Conservation (phyloP, 208 protist species). For the Leishmania martiniquensis region DNA sequence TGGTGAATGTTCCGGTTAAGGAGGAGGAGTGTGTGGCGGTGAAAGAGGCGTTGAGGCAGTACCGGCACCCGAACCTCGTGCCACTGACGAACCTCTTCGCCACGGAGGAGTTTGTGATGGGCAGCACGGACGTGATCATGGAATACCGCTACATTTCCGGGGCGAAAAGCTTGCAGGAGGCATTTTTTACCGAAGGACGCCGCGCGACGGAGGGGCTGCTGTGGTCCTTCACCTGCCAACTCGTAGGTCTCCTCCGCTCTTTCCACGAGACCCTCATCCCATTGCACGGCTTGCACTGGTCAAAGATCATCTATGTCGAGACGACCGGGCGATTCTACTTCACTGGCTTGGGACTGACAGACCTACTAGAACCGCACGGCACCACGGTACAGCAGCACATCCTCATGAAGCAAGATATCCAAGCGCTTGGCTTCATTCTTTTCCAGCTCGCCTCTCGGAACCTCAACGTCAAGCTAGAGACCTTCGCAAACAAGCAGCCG, state of each 20-base stretch:
- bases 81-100: constrained; percentile 72
- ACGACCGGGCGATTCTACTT: constrained; percentile 85
- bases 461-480: constrained; percentile 59
- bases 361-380: constrained; percentile 67
- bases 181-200: constrained; percentile 66
- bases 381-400: constrained; percentile 29
- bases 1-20: constrained; percentile 61
- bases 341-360: constrained; percentile 78
- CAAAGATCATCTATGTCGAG: constrained; percentile 85
- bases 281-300: constrained; percentile 78
- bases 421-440: constrained; percentile 77
- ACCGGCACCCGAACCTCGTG: constrained; percentile 84
- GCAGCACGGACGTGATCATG: constrained; percentile 84
- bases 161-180: constrained; percentile 80
- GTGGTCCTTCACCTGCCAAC: constrained; percentile 89
- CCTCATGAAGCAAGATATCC: constrained; percentile 83
- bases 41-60: constrained; percentile 64
- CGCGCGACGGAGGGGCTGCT: constrained; percentile 80
- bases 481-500: constrained; percentile 61
- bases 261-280: constrained; percentile 86
- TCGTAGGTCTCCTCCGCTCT: constrained; percentile 80
- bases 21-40: constrained; percentile 62
- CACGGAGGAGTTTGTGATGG: constrained; percentile 89
- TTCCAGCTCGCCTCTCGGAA: constrained; percentile 80
- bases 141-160: constrained; percentile 85